Conservation (phyloP, 768 basidiomycete species). For the Lactarius psammicola region DNA sequence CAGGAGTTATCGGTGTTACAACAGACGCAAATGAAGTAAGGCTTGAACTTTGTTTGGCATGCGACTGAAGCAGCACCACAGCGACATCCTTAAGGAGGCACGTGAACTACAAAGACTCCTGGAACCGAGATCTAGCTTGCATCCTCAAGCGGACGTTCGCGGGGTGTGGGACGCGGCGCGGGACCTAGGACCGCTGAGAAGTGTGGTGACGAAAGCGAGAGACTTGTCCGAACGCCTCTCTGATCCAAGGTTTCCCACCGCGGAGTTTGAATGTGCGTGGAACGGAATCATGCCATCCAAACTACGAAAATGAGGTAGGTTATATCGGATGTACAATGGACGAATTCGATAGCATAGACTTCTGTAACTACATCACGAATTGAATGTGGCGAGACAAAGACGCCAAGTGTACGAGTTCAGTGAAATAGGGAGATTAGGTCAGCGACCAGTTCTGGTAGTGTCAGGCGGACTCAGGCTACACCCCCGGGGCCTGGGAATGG, state of each 20-base stretch:
- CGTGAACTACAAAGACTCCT: neutral
- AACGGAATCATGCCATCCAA: slow-evolving; percentile 18
- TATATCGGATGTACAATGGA: too few relatives aligned
- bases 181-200: slow-evolving; percentile 9
- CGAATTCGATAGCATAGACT: too few relatives aligned
- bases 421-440: too few relatives aligned
- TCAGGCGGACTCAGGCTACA: too few relatives aligned
- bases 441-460: too few relatives aligned
- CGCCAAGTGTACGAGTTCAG: too few relatives aligned
- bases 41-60: neutral
- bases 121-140: neutral
- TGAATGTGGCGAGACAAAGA: too few relatives aligned
- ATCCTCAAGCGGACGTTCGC: neutral
- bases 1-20: neutral
- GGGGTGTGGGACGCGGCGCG: neutral
- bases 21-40: slow-evolving; percentile 9
- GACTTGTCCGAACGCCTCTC: slow-evolving; percentile 2
- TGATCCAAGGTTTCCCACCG: slow-evolving; percentile 1
- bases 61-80: neutral
- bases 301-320: too few relatives aligned
- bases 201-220: slow-evolving; percentile 4
- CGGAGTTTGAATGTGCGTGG: slow-evolving; percentile 19
- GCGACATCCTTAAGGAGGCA: slow-evolving; percentile 5
- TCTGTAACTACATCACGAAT: too few relatives aligned
- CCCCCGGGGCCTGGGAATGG: too few relatives aligned